phyloP scores from a whole-genome alignment of 164 flowering plant genomes.

The Vitis vinifera region DNA sequence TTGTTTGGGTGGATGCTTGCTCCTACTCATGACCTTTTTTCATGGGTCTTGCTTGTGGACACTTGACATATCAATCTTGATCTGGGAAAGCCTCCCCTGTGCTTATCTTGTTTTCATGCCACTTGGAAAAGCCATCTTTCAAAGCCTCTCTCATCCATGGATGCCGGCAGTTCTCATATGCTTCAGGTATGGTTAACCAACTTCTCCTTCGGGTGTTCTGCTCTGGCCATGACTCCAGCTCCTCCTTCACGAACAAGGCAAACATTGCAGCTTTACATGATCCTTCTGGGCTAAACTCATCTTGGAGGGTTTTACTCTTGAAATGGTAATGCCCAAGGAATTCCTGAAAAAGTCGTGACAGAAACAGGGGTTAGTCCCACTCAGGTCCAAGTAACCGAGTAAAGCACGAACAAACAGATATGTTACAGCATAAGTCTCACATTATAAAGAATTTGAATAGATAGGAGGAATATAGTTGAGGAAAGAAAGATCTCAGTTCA shows the following conservation, averaged over 20 bases:
- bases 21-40: too few species aligned
- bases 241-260: conserved; percentile 64
- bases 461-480: too few species aligned
- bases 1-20: too few species aligned
- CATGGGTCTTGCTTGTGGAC: too few species aligned
- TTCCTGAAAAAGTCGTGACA: conserved; percentile 29
- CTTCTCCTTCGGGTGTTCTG: conserved; percentile 52
- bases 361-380: background rate
- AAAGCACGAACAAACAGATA: too few species aligned
- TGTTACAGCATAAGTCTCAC: too few species aligned
- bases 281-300: conserved; percentile 65
- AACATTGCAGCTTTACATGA: conserved; percentile 70
- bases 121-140: conserved; percentile 40
- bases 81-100: too few species aligned
- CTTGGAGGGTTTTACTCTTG: conserved; percentile 72
- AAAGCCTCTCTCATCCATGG: conserved; percentile 73
- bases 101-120: conserved; percentile 30
- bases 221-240: conserved; percentile 68
- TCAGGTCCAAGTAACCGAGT: too few species aligned
- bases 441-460: too few species aligned
- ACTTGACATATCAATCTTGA: too few species aligned
- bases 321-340: conserved; percentile 53
- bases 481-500: too few species aligned
- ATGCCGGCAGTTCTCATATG: conserved; percentile 49
- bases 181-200: conserved; percentile 67